These are phyloP conservation scores for Plasmodium gaboni DNA, from an alignment of 169 alveolate genomes.

Conservation along the genomic window DNA sequence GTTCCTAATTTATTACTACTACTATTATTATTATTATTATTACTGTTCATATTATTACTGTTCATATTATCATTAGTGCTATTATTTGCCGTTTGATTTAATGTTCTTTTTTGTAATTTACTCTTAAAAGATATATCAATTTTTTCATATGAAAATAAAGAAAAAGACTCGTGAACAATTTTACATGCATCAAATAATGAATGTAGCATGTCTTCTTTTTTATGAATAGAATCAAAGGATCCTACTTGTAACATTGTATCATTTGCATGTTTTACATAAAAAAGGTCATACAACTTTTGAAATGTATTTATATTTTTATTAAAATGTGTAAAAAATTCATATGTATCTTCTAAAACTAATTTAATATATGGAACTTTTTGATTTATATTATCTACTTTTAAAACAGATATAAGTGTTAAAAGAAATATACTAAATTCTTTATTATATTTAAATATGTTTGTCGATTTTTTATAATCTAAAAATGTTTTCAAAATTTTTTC, in stretches of 20 bases:
- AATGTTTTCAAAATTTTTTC: slow-evolving; percentile 34
- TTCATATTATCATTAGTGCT: not conserved
- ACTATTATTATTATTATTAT: not conserved
- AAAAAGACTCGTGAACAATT: slow-evolving; percentile 14
- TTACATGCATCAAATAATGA: slow-evolving; percentile 26
- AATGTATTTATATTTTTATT: not conserved
- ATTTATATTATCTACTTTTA: slow-evolving; percentile 10
- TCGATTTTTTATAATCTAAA: slow-evolving; percentile 15
- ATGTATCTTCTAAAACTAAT: slow-evolving; percentile 5
- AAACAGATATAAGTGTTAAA: slow-evolving; percentile 19
- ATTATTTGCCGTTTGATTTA: not conserved
- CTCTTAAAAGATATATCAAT: not conserved
- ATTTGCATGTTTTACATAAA: not conserved
- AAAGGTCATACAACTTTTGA: slow-evolving; percentile 7
- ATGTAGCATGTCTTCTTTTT: not conserved
- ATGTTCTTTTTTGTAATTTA: too few relatives aligned
- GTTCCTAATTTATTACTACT: not conserved
- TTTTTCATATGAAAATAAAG: slow-evolving; percentile 9
- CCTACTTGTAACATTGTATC: not conserved
- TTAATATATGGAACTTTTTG: slow-evolving; percentile 4
- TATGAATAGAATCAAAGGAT: not conserved
- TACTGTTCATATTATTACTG: not conserved
- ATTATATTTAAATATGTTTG: slow-evolving; percentile 17
- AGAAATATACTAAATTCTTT: slow-evolving; percentile 31
- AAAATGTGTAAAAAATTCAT: slow-evolving; percentile 2